Conservation (phyloP, 208 protist species). For the Trypanosoma lewisi region DNA sequence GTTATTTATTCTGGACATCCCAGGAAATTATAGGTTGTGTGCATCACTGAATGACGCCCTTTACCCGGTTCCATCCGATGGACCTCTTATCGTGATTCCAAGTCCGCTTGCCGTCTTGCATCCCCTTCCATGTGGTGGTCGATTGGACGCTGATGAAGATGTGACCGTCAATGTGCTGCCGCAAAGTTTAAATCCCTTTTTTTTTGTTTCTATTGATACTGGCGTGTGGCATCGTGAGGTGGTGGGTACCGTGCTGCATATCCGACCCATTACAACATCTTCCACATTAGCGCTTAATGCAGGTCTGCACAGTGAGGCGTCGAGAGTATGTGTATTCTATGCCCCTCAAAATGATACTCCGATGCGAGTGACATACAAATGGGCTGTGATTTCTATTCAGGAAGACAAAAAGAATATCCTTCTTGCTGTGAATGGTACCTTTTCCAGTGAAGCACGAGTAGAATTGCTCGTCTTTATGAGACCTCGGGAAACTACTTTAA, state of each 20-base stretch:
- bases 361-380: constrained; percentile 2
- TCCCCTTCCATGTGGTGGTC: constrained; percentile 23
- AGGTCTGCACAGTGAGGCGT: constrained; percentile 21
- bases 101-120: constrained; percentile 5
- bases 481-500: no score
- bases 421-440: constrained; percentile 14
- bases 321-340: constrained; percentile 53
- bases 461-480: constrained; percentile 10
- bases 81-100: constrained; percentile 12
- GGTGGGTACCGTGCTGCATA: background rate
- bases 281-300: constrained; percentile 30
- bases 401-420: background rate
- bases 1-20: constrained; percentile 34
- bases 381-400: constrained; percentile 5
- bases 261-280: constrained; percentile 22
- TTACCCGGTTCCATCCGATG: constrained; percentile 45
- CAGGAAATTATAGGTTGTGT: constrained; percentile 58
- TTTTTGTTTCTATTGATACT: constrained; percentile 21
- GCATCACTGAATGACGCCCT: constrained; percentile 29
- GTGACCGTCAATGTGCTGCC: constrained; percentile 5
- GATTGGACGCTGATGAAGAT: background rate
- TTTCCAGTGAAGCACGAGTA: background rate
- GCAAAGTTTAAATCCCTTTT: constrained; percentile 1
- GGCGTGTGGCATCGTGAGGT: constrained; percentile 13
- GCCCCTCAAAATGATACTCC: constrained; percentile 13